phyloP scores from a whole-genome alignment of 2,329 filamentous ascomycete species.

The Aspergillus sp. region DNA sequence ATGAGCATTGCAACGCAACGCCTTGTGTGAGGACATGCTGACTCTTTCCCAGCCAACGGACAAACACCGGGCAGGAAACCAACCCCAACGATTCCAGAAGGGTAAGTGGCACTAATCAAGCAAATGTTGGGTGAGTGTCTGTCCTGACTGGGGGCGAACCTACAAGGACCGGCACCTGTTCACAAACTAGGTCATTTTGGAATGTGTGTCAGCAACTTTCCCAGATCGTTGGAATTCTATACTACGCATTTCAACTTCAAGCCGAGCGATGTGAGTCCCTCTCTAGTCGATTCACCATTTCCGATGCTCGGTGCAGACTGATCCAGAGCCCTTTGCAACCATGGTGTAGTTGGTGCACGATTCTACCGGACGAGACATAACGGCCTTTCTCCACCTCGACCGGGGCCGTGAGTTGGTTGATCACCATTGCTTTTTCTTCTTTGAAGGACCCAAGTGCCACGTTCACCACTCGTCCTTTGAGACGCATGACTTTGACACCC shows the following conservation, averaged over 20 bases:
- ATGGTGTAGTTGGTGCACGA: conserved; percentile 10
- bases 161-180: conserved; percentile 15
- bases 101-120: background rate
- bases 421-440: conserved; percentile 57
- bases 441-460: conserved; percentile 36
- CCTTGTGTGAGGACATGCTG: background rate
- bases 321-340: background rate
- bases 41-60: conserved; percentile 8
- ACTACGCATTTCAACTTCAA: conserved; percentile 11
- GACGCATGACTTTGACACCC: conserved; percentile 69
- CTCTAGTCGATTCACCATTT: background rate
- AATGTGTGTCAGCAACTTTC: conserved; percentile 11
- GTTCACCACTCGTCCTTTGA: conserved; percentile 70
- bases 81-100: conserved; percentile 14
- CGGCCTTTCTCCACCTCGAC: conserved; percentile 56
- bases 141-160: background rate
- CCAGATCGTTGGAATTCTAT: conserved; percentile 7
- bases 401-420: conserved; percentile 50
- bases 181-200: conserved; percentile 23
- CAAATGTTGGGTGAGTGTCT: background rate
- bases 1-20: background rate
- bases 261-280: conserved; percentile 8
- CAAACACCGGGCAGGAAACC: conserved; percentile 15
- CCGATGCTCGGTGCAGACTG: background rate
- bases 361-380: conserved; percentile 34